phyloP scores from a whole-genome alignment of 2,329 filamentous ascomycete genomes.

The Hypoxylon sp. region DNA sequence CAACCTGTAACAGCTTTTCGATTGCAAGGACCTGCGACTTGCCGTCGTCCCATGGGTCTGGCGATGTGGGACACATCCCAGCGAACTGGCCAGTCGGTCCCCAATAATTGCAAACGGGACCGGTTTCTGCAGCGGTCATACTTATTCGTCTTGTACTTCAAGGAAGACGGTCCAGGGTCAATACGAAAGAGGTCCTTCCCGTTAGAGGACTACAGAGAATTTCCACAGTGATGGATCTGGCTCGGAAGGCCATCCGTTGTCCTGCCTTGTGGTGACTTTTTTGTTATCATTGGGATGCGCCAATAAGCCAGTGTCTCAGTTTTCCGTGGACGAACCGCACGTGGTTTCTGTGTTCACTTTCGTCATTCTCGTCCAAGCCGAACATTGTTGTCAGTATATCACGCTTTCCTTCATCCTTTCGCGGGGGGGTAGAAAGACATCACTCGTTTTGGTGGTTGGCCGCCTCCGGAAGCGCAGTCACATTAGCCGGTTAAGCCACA shows the following conservation, averaged over 20 bases:
- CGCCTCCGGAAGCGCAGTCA: constrained; percentile 33
- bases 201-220: constrained; percentile 25
- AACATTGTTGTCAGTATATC: constrained; percentile 23
- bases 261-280: constrained; percentile 16
- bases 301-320: constrained; percentile 49
- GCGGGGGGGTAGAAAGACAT: neutral
- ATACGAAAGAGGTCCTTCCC: constrained; percentile 10
- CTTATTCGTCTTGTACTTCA: constrained; percentile 26
- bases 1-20: constrained; percentile 41
- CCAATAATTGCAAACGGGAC: constrained; percentile 39
- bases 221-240: constrained; percentile 35
- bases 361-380: constrained; percentile 20
- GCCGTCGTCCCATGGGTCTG: constrained; percentile 44
- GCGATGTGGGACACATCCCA: constrained; percentile 44
- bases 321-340: constrained; percentile 49
- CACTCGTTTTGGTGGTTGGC: constrained; percentile 9
- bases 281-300: constrained; percentile 27
- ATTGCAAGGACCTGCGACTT: constrained; percentile 43
- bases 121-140: constrained; percentile 35
- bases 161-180: neutral
- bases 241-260: constrained; percentile 21
- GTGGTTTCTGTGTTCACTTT: constrained; percentile 48
- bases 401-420: constrained; percentile 1
- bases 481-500: constrained; percentile 30
- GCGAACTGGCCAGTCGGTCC: constrained; percentile 27